Conservation (phyloP, 768 basidiomycete species). For the Agaricus subrufescens region DNA sequence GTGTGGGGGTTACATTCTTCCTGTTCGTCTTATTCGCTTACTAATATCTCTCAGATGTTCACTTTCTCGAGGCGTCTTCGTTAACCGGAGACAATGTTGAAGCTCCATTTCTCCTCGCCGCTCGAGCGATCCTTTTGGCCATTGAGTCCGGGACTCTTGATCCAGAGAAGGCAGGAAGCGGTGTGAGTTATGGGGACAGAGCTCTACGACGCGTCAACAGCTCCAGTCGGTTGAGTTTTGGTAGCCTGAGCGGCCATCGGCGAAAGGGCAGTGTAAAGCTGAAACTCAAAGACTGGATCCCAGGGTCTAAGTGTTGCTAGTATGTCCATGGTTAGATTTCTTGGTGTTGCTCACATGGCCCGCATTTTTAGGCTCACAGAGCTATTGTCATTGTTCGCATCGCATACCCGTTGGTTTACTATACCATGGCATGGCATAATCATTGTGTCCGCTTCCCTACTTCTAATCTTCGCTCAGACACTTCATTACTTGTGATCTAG, state of each 20-base stretch:
- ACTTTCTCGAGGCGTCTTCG: conserved; percentile 93
- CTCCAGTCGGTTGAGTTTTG: conserved; percentile 85
- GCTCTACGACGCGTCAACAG: conserved; percentile 87
- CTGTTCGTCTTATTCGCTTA: conserved; percentile 5
- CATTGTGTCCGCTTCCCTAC: background rate
- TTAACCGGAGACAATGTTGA: conserved; percentile 91
- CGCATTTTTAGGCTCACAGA: no score
- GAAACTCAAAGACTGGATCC: conserved; percentile 58
- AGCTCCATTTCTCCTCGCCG: conserved; percentile 85
- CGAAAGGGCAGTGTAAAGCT: conserved; percentile 57
- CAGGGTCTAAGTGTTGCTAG: conserved; percentile 59
- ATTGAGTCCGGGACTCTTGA: conserved; percentile 90
- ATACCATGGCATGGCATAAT: conserved; percentile 8
- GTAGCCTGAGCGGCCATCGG: conserved; percentile 69
- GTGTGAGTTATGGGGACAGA: conserved; percentile 95
- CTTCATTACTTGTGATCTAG: conserved; percentile 4
- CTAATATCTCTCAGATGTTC: conserved; percentile 54
- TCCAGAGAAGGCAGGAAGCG: conserved; percentile 92
- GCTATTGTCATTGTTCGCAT: background rate
- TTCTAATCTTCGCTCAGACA: background rate
- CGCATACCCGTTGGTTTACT: conserved; percentile 12
- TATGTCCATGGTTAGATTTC: conserved; percentile 2
- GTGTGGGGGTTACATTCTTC: conserved; percentile 33
- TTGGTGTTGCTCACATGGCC: no score
- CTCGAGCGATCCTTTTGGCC: conserved; percentile 81